Evolutionary conservation across 2,329 filamentous ascomycete genomes (phyloP).

Genomic region (Chaetomium sp.): DNA sequence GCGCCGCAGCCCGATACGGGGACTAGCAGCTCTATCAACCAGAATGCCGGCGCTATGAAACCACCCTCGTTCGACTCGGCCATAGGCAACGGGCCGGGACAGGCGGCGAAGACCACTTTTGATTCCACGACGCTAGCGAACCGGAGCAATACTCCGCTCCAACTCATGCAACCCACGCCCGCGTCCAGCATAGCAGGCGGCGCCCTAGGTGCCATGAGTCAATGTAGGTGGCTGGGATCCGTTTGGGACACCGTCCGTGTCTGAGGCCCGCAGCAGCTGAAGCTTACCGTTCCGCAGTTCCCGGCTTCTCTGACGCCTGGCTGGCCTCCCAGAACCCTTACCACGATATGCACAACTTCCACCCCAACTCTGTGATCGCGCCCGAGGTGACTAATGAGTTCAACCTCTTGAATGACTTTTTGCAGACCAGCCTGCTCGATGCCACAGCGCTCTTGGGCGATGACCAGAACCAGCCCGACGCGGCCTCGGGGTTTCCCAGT

Average conservation of each 20-base stretch:
- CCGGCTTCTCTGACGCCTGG: conserved; percentile 82
- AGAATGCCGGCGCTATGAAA: conserved; percentile 57
- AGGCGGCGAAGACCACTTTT: conserved; percentile 49
- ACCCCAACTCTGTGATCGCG: conserved; percentile 90
- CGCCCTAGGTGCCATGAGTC: conserved; percentile 62
- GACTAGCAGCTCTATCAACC: conserved; percentile 60
- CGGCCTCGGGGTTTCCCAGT: conserved; percentile 50
- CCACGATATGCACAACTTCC: conserved; percentile 91
- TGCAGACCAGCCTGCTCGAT: conserved; percentile 88
- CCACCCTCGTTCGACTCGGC: conserved; percentile 51
- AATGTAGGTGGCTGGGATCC: conserved; percentile 63
- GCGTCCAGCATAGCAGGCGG: conserved; percentile 67
- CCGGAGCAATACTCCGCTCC: conserved; percentile 58
- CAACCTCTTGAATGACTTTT: conserved; percentile 93
- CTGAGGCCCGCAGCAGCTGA: conserved; percentile 31
- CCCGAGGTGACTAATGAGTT: conserved; percentile 96
- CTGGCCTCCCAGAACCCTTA: conserved; percentile 78
- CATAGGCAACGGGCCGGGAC: conserved; percentile 39
- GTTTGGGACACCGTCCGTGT: conserved; percentile 10
- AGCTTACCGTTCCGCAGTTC: conserved; percentile 54
- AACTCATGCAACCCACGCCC: conserved; percentile 72
- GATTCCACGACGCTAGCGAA: conserved; percentile 47
- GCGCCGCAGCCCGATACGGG: conserved; percentile 56
- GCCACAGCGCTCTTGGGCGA: conserved; percentile 73
- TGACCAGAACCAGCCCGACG: conserved; percentile 57